Evolutionary conservation across 2,329 filamentous ascomycete species (phyloP).

Genomic region (Talaromyces sp.): DNA sequence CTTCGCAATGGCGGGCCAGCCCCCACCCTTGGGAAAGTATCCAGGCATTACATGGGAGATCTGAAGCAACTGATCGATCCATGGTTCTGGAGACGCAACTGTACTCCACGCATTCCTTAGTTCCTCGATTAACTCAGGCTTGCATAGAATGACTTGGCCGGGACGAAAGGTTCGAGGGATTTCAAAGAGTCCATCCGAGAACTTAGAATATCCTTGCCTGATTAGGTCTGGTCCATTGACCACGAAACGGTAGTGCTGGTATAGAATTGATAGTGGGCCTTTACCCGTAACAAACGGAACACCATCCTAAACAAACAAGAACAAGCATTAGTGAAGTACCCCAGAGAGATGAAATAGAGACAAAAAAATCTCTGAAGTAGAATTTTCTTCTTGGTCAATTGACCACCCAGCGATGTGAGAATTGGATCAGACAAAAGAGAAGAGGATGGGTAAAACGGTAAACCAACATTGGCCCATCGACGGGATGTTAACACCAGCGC

Average conservation of each 20-base stretch:
- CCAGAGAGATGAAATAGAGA: not conserved
- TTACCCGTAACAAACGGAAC: slow-evolving; percentile 13
- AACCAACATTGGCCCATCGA: slow-evolving; percentile 19
- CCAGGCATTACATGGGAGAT: slow-evolving; percentile 44
- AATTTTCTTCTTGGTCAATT: not conserved
- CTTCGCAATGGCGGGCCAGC: slow-evolving; percentile 28
- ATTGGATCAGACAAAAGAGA: not conserved
- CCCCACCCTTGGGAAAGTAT: slow-evolving; percentile 19
- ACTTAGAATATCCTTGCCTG: slow-evolving; percentile 18
- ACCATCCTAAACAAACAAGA: slow-evolving; percentile 1
- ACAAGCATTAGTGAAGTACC: not conserved
- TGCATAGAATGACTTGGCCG: slow-evolving; percentile 23
- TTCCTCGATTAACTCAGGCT: slow-evolving; percentile 23
- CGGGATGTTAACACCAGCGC: slow-evolving; percentile 16
- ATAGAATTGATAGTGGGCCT: slow-evolving; percentile 13
- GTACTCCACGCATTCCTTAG: slow-evolving; percentile 16
- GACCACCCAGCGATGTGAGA: too few species aligned
- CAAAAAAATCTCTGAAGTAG: not conserved
- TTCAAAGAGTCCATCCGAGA: slow-evolving; percentile 21
- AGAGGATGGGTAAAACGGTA: not conserved
- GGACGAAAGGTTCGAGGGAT: slow-evolving; percentile 27
- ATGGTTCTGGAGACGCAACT: slow-evolving; percentile 23
- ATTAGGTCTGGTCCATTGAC: slow-evolving; percentile 22
- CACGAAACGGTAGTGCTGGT: slow-evolving; percentile 24
- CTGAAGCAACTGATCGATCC: slow-evolving; percentile 28